Percentiles rank a stretch among this genome's conserved stretches.
Conservation (phyloP, 2,329 filamentous ascomycete species). For the Decorospora gaudefroyi region DNA sequence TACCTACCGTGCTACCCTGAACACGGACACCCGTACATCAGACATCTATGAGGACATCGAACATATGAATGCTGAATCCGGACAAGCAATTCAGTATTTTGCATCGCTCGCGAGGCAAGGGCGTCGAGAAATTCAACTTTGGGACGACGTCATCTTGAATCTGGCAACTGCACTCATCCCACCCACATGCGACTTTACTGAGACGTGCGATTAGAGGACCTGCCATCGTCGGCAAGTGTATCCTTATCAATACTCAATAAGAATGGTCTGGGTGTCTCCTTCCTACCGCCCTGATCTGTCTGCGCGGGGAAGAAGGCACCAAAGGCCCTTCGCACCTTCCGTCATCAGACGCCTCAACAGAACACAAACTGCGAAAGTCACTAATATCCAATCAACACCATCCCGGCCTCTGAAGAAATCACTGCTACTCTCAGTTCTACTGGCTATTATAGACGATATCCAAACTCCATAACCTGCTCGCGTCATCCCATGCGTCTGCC, state of each 20-base stretch:
- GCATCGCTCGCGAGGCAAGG: too few species aligned
- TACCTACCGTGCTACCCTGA: constrained; percentile 2
- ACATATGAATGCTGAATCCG: too few species aligned
- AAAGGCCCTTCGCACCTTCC: constrained; percentile 10
- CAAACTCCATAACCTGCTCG: too few species aligned
- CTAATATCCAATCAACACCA: background rate
- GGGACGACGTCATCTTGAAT: too few species aligned
- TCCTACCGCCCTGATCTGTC: background rate
- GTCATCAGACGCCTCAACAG: constrained; percentile 15
- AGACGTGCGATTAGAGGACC: too few species aligned
- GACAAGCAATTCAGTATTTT: too few species aligned
- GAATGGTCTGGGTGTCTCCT: constrained; percentile 1
- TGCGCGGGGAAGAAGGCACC: constrained; percentile 7
- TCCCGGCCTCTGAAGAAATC: background rate
- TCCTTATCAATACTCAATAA: background rate
- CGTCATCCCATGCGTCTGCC: constrained; percentile 2
- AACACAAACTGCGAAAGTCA: constrained; percentile 4
- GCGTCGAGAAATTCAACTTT: too few species aligned
- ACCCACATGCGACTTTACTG: too few species aligned
- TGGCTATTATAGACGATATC: too few species aligned
- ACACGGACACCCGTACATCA: constrained; percentile 1
- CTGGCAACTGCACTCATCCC: too few species aligned
- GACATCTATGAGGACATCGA: constrained; percentile 1
- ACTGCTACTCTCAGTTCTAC: background rate
- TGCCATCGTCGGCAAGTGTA: too few species aligned